Evolutionary conservation across 169 alveolate species (phyloP).

Genomic region (Babesia gibsoni): DNA sequence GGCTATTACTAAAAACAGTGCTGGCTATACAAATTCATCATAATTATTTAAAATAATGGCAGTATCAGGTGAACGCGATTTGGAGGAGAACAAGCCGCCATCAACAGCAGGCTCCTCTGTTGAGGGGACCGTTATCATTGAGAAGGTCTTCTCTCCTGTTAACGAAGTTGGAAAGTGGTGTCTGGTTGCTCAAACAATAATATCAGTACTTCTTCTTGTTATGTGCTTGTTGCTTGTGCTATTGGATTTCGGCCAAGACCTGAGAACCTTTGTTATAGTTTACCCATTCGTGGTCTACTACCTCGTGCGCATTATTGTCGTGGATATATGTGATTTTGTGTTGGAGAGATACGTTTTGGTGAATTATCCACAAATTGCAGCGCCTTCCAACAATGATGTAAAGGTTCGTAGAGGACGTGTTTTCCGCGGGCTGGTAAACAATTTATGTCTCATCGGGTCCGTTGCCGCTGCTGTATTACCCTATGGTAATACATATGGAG

Average conservation of each 20-base stretch:
- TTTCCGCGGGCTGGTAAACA: not conserved
- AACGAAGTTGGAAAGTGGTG: not conserved
- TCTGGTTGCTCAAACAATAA: not conserved
- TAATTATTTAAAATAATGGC: too few relatives aligned
- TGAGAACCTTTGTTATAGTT: not conserved
- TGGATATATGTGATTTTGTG: not conserved
- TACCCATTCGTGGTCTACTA: conserved; percentile 12
- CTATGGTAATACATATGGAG: not conserved
- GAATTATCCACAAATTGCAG: not conserved
- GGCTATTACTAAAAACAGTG: too few relatives aligned
- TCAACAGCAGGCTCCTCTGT: too few relatives aligned
- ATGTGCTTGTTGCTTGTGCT: not conserved
- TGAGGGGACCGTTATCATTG: too few relatives aligned
- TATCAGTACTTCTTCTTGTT: not conserved
- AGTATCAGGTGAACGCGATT: too few relatives aligned
- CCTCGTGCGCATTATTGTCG: conserved; percentile 3
- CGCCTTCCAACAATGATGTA: not conserved
- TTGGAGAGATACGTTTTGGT: not conserved
- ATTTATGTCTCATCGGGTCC: not conserved
- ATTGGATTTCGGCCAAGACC: not conserved
- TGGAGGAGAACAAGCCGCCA: too few relatives aligned
- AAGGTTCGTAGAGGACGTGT: not conserved
- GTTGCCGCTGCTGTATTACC: conserved; percentile 25
- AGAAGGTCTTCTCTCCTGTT: not conserved
- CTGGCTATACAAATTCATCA: too few relatives aligned